Percentiles rank a stretch among this genome's conserved stretches.
Conservation (phyloP, 169 alveolate genomes). For the Pseudocohnilembus persalinus region DNA sequence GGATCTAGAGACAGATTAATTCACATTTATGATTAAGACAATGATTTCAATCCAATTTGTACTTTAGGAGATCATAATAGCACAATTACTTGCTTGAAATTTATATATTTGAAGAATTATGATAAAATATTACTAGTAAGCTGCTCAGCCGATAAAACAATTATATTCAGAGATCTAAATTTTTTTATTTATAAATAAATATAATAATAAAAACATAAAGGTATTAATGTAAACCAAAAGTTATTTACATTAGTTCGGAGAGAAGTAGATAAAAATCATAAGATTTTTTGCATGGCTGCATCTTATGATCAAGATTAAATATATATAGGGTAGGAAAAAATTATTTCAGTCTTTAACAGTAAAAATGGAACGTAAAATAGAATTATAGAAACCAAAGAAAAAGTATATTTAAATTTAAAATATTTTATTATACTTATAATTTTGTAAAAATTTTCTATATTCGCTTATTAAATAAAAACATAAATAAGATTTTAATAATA, state of each 20-base stretch:
- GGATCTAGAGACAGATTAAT: conserved; percentile 33
- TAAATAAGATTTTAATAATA: too few relatives aligned
- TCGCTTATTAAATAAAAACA: too few relatives aligned
- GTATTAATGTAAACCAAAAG: too few relatives aligned
- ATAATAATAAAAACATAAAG: too few relatives aligned
- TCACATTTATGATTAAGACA: conserved; percentile 17
- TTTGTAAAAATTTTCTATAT: conserved; percentile 15
- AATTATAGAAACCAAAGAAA: conserved; percentile 13
- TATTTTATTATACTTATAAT: conserved; percentile 11
- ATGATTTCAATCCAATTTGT: background rate
- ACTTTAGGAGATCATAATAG: conserved; percentile 27
- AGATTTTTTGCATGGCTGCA: conserved; percentile 11
- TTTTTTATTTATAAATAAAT: too few relatives aligned
- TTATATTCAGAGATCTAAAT: conserved; percentile 28
- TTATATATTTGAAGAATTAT: background rate
- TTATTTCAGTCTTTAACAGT: conserved; percentile 12
- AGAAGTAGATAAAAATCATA: conserved; percentile 11
- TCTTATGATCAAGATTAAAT: background rate
- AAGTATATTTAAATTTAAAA: background rate
- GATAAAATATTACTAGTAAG: conserved; percentile 9
- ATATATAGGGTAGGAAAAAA: conserved; percentile 18
- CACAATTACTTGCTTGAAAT: conserved; percentile 25
- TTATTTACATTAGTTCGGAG: too few relatives aligned
- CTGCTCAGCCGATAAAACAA: conserved; percentile 21
- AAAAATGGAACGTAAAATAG: conserved; percentile 13